phyloP scores from a whole-genome alignment of 495 filamentous ascomycete species.

The Lasiosphaeria miniovina region DNA sequence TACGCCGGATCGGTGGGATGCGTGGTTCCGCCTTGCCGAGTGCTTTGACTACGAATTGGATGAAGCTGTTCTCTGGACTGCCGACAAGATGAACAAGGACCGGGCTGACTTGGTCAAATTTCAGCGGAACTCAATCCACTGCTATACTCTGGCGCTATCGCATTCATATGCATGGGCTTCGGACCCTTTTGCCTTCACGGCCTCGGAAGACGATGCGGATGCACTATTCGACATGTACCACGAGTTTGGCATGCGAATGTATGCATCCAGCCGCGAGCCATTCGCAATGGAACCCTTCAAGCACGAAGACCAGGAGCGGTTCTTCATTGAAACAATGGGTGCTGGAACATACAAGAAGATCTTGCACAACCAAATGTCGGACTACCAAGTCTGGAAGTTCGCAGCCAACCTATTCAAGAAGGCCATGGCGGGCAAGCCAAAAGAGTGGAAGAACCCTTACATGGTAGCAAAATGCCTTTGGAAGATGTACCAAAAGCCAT shows the following conservation, averaged over 20 bases:
- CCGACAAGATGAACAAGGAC: conserved; percentile 91
- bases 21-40: conserved; percentile 93
- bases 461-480: conserved; percentile 92
- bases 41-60: conserved; percentile 89
- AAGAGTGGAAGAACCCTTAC: conserved; percentile 87
- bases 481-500: conserved; percentile 77
- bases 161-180: conserved; percentile 60
- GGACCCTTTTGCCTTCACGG: conserved; percentile 39
- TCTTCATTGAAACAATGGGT: conserved; percentile 64
- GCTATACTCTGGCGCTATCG: conserved; percentile 86
- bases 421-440: conserved; percentile 69
- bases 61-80: conserved; percentile 89
- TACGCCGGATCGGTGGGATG: conserved; percentile 83
- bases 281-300: conserved; percentile 85
- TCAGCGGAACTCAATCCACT: conserved; percentile 85
- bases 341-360: conserved; percentile 71
- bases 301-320: conserved; percentile 69
- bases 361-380: conserved; percentile 68
- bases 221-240: conserved; percentile 80
- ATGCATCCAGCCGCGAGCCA: conserved; percentile 85
- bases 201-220: conserved; percentile 55
- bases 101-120: conserved; percentile 66
- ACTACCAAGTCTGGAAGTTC: conserved; percentile 83
- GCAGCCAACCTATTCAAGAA: conserved; percentile 74
- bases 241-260: conserved; percentile 86